Evolutionary conservation across 305 asterid genomes (phyloP).

Genomic region (Euphrasia arctica): DNA sequence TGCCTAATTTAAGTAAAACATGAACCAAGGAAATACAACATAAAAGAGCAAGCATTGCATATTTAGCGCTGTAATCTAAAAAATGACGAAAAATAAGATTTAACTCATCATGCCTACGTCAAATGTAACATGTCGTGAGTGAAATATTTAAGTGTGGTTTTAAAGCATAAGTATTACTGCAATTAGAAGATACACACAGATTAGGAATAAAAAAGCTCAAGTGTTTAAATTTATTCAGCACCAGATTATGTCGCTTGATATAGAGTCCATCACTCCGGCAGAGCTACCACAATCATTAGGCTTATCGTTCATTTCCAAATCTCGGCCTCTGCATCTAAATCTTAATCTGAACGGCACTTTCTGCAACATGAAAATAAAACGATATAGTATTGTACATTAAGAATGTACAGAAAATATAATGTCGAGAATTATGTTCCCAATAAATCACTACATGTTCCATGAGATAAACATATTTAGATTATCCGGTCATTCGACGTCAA

Average conservation of each 20-base stretch:
- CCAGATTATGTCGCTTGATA: constrained; percentile 59
- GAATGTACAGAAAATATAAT: constrained; percentile 5
- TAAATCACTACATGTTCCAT: background rate
- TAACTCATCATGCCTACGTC: background rate
- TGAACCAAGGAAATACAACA: background rate
- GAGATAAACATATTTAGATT: background rate
- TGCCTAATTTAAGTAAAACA: background rate
- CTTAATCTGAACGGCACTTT: constrained; percentile 58
- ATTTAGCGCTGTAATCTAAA: background rate
- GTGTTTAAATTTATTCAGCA: constrained; percentile 27
- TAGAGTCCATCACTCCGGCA: constrained; percentile 33
- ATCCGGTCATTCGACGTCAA: constrained; percentile 8
- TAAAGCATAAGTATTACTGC: constrained; percentile 1
- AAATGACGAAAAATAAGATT: background rate
- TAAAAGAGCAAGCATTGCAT: constrained; percentile 1
- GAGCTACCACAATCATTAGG: constrained; percentile 36
- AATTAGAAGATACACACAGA: constrained; percentile 6
- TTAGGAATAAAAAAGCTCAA: background rate
- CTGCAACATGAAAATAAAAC: constrained; percentile 40
- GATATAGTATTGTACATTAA: constrained; percentile 7
- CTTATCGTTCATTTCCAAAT: constrained; percentile 33
- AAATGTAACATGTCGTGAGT: background rate
- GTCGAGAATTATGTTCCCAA: background rate
- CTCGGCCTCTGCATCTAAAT: constrained; percentile 55
- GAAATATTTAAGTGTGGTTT: background rate